Evolutionary conservation across 2,329 filamentous ascomycete genomes (phyloP).

Genomic region (Colletotrichum ledebouriae): DNA sequence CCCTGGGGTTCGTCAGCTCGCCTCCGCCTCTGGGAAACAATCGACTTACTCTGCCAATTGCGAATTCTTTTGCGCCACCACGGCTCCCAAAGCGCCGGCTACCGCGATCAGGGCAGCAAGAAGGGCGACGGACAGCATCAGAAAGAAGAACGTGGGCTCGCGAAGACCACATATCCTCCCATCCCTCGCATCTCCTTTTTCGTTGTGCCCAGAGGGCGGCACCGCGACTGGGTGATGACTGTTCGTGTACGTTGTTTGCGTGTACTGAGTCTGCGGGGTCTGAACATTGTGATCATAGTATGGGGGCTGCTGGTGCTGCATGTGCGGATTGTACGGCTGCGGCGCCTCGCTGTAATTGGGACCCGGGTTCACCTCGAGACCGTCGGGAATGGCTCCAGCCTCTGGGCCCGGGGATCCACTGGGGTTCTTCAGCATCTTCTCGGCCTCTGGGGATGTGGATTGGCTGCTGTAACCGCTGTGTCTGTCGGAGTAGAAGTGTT

Average conservation of each 20-base stretch:
- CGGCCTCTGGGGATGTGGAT: slow-evolving; percentile 31
- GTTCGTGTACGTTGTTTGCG: slow-evolving; percentile 21
- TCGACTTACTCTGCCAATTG: slow-evolving; percentile 20
- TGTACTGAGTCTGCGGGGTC: slow-evolving; percentile 20
- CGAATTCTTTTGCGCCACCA: slow-evolving; percentile 27
- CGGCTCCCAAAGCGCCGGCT: slow-evolving; percentile 23
- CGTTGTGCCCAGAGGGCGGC: neutral
- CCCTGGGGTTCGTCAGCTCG: neutral
- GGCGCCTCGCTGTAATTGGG: slow-evolving; percentile 28
- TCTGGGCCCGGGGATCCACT: slow-evolving; percentile 24
- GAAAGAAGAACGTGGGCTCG: slow-evolving; percentile 32
- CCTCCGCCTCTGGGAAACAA: neutral
- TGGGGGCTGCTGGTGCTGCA: slow-evolving; percentile 13
- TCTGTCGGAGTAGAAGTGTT: slow-evolving; percentile 24
- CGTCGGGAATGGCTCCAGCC: slow-evolving; percentile 32
- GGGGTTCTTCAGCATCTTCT: slow-evolving; percentile 38
- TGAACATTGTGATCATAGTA: slow-evolving; percentile 26
- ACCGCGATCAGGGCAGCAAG: slow-evolving; percentile 24
- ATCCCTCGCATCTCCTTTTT: slow-evolving; percentile 2
- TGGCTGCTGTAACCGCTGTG: slow-evolving; percentile 14
- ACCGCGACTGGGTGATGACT: neutral
- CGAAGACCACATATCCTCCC: slow-evolving; percentile 32
- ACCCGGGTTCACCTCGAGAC: slow-evolving; percentile 28
- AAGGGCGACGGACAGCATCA: slow-evolving; percentile 15
- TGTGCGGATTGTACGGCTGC: slow-evolving; percentile 23